Evolutionary conservation across 106 monocot species (phyloP).

Genomic region (Acorus gramineus): DNA sequence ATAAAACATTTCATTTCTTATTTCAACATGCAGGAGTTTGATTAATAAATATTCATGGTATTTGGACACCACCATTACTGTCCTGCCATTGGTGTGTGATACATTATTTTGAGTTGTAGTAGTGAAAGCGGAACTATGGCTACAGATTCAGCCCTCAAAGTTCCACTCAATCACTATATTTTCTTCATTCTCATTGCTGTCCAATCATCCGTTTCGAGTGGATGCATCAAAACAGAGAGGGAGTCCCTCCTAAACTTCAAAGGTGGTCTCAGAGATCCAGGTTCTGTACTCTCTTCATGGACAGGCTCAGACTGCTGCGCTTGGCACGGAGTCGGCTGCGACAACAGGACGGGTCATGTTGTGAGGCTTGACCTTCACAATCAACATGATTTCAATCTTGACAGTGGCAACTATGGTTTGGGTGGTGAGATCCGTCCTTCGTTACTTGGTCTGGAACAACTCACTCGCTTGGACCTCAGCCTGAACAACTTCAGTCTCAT

Average conservation of each 20-base stretch:
- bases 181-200: no score
- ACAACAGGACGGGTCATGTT: constrained; percentile 13
- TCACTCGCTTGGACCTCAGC: constrained; percentile 21
- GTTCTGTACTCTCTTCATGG: constrained; percentile 15
- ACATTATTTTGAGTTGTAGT: no score
- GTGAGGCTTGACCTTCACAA: constrained; percentile 10
- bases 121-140: no score
- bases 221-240: constrained; percentile 10
- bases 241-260: constrained; percentile 22
- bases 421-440: constrained; percentile 14
- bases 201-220: neutral
- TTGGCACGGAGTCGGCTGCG: constrained; percentile 25
- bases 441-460: constrained; percentile 7
- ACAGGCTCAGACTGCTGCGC: constrained; percentile 13
- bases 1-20: no score
- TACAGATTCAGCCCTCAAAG: no score
- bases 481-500: constrained; percentile 10
- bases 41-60: no score
- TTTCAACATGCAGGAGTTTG: no score
- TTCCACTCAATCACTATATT: no score
- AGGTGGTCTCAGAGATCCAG: constrained; percentile 7
- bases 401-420: neutral
- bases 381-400: neutral
- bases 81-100: no score
- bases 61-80: no score